A percentile compares a stretch with the other conserved stretches of the same genome.
phyloP scores from a whole-genome alignment of 73 alveolate species.

The Tetrahymena thermophila region DNA sequence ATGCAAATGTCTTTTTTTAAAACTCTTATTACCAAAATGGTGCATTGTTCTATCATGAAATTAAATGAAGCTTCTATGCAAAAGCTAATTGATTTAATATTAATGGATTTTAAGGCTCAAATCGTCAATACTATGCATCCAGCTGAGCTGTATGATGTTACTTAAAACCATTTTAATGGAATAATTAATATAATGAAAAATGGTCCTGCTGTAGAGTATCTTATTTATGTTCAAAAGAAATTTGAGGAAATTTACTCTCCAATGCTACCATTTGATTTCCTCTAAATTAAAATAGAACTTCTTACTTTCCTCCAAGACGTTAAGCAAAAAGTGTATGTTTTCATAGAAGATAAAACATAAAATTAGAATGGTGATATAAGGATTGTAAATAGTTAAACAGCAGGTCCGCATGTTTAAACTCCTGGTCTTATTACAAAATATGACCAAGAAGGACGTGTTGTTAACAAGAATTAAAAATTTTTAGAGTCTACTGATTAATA shows the following conservation, averaged over 20 bases:
- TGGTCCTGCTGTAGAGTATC: conserved; percentile 19
- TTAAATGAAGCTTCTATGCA: conserved; percentile 53
- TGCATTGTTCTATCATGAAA: conserved; percentile 58
- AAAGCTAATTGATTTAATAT: conserved; percentile 54
- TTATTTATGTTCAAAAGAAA: not conserved
- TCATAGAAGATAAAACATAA: conserved; percentile 52
- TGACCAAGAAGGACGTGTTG: not conserved
- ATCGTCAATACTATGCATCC: conserved; percentile 46
- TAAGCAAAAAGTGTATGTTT: conserved; percentile 53
- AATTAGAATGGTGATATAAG: not conserved
- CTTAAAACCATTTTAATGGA: conserved; percentile 47
- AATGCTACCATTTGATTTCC: conserved; percentile 47
- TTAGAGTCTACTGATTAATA: not conserved
- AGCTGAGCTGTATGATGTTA: conserved; percentile 54
- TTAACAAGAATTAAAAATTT: not conserved
- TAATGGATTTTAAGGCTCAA: conserved; percentile 54
- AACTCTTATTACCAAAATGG: conserved; percentile 42
- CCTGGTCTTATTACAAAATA: not conserved
- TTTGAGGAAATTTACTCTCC: conserved; percentile 40
- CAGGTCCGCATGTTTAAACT: not conserved
- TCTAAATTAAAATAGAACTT: conserved; percentile 45
- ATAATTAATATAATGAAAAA: conserved; percentile 39
- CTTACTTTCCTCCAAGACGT: conserved; percentile 52
- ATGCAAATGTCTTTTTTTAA: conserved; percentile 38
- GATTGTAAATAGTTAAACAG: not conserved